Conservation (phyloP, 345 rosid species). For the Syzygium aromaticum region DNA sequence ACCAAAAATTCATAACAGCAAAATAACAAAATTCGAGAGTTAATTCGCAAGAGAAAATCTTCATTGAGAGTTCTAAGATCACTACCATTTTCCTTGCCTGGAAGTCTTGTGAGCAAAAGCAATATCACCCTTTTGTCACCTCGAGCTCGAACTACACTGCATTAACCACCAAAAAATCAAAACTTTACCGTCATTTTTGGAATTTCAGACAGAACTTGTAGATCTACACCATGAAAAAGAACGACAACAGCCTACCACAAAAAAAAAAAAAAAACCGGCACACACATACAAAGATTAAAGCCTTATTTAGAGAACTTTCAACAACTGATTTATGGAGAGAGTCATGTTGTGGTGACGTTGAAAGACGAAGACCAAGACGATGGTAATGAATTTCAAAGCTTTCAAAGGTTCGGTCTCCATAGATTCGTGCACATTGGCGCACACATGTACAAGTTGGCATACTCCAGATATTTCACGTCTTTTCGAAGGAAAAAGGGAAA, state of each 20-base stretch:
- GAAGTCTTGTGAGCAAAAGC: no score
- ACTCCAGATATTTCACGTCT: not conserved
- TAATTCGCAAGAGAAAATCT: no score
- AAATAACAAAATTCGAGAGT: no score
- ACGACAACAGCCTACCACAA: not conserved
- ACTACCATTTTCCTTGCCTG: no score
- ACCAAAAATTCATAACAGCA: no score
- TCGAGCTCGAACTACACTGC: no score
- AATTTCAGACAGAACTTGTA: not conserved
- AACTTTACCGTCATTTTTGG: not conserved
- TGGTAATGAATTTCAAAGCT: not conserved
- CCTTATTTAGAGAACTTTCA: not conserved
- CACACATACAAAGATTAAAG: not conserved
- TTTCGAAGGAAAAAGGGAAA: not conserved
- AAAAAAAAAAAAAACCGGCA: not conserved
- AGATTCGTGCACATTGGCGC: not conserved
- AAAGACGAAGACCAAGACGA: no score
- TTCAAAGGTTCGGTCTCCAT: not conserved
- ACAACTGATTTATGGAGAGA: not conserved
- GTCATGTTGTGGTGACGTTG: no score
- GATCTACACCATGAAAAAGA: not conserved
- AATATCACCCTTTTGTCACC: no score
- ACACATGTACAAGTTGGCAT: not conserved
- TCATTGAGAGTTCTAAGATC: no score
- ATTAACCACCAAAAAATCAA: no score